Conservation (phyloP, 164 flowering plant species). For the Warburgia ugandensis region DNA sequence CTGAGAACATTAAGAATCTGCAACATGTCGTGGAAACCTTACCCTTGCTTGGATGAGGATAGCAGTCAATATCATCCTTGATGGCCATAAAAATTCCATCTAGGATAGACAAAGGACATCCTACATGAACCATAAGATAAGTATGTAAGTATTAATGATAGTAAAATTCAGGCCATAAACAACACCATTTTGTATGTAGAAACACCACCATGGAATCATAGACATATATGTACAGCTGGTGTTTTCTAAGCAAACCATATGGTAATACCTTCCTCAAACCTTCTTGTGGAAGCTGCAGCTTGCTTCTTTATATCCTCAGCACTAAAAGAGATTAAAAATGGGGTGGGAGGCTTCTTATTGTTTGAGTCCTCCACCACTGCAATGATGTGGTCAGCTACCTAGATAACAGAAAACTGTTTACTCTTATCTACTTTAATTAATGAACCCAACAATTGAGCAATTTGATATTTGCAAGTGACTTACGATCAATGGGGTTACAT, state of each 20-base stretch:
- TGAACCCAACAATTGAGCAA: neutral
- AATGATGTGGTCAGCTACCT: constrained; percentile 87
- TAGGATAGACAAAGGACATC: constrained; percentile 66
- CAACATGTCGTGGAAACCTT: neutral
- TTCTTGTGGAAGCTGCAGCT: constrained; percentile 81
- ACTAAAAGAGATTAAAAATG: constrained; percentile 59
- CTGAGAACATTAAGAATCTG: neutral
- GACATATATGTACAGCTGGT: neutral
- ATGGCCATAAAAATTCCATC: constrained; percentile 91
- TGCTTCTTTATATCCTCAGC: constrained; percentile 73
- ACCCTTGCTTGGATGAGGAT: constrained; percentile 75
- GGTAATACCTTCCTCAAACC: constrained; percentile 81
- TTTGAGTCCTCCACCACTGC: constrained; percentile 54
- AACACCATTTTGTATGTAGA: too few relatives aligned
- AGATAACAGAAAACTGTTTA: constrained; percentile 11
- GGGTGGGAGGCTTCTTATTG: constrained; percentile 49
- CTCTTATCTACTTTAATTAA: constrained; percentile 3
- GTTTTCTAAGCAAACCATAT: neutral
- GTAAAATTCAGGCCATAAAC: too few relatives aligned
- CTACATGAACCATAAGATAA: constrained; percentile 33
- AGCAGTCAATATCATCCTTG: constrained; percentile 93
- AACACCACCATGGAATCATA: neutral
- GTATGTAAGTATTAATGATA: neutral
- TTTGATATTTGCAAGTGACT: constrained; percentile 5
- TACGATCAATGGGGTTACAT: constrained; percentile 68